Evolutionary conservation across 495 filamentous ascomycete genomes (phyloP).

Genomic region (Corynascus novoguineensis): DNA sequence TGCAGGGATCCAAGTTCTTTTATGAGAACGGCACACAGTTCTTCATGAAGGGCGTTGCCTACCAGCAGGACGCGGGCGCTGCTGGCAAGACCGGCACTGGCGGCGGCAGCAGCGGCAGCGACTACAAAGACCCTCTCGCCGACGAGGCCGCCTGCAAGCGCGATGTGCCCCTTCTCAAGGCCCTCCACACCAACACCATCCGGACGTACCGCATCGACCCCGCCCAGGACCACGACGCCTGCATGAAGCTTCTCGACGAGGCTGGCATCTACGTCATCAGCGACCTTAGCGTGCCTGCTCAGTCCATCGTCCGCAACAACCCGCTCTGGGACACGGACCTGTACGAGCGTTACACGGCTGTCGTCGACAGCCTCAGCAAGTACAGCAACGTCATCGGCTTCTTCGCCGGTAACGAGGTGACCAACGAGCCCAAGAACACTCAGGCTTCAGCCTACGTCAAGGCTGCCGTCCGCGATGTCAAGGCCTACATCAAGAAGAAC

Average conservation of each 20-base stretch:
- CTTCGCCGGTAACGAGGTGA: constrained; percentile 96
- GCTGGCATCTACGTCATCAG: constrained; percentile 93
- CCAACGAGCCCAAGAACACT: constrained; percentile 78
- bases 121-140: constrained; percentile 64
- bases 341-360: constrained; percentile 71
- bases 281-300: constrained; percentile 72
- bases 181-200: constrained; percentile 80
- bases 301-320: constrained; percentile 76
- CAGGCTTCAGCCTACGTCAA: constrained; percentile 87
- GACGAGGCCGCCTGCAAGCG: constrained; percentile 63
- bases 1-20: constrained; percentile 58
- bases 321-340: constrained; percentile 72
- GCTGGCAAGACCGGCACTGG: constrained; percentile 37
- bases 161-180: constrained; percentile 73
- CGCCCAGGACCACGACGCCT: constrained; percentile 65
- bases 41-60: constrained; percentile 82
- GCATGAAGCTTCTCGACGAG: constrained; percentile 76
- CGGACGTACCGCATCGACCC: constrained; percentile 92
- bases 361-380: constrained; percentile 70
- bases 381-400: constrained; percentile 91
- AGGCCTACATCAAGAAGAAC: constrained; percentile 79
- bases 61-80: constrained; percentile 57
- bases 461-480: constrained; percentile 91
- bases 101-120: constrained; percentile 33
- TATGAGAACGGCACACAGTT: constrained; percentile 70